Evolutionary conservation across 306 rosid species (phyloP), one percentile per base, ranked within the genome.

Genomic region (Gastrolobium villosum): DNA sequence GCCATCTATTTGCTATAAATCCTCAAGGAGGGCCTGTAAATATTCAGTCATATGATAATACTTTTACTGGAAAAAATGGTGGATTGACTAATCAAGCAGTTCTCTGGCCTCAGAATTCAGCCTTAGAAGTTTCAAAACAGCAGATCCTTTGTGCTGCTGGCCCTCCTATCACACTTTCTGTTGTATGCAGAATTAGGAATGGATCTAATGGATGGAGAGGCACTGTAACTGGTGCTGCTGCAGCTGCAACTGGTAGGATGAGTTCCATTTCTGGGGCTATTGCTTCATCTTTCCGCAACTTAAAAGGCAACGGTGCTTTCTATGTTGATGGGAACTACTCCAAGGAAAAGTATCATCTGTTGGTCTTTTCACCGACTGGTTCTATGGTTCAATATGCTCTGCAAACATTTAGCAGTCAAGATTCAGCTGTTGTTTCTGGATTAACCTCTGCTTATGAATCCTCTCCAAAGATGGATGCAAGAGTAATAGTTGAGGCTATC

Each of bases 1-100:
- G 87, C 82, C 97, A 93, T 85, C 85, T 93, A 35, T 93, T 93
- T 84, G 87, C 94, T 36, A 86, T 93, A 87, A 93, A 89, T 87
- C 94, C 94, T 83, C 50, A 67, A 43, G 96, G 96, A 53, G 97
- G 92, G 70, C 67, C 86, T 5, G 83, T 80, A 45, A 82, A 89
- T 75, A 70, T 88, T 49, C 86, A 79, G 62, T 75, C 85, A 59
- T 59, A 72, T 26, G 89, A 86, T 72, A 36, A 79, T 74, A 75
- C 72, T 78, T 70, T 80, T 48, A 78, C 79, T 13, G 48, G 76
- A 15, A 86, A 84, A 68, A 84, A 64, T 85, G 83, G 83, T 52
- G 84, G 76, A 35, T 80, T 78, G 77, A 72, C 82, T 34, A 75
- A 85, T 61, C 81, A 75, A 14, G 79, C 81, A 32, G 89, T 80